Conservation (phyloP, 2,329 filamentous ascomycete species). For the Cucurbitaria berberidis region DNA sequence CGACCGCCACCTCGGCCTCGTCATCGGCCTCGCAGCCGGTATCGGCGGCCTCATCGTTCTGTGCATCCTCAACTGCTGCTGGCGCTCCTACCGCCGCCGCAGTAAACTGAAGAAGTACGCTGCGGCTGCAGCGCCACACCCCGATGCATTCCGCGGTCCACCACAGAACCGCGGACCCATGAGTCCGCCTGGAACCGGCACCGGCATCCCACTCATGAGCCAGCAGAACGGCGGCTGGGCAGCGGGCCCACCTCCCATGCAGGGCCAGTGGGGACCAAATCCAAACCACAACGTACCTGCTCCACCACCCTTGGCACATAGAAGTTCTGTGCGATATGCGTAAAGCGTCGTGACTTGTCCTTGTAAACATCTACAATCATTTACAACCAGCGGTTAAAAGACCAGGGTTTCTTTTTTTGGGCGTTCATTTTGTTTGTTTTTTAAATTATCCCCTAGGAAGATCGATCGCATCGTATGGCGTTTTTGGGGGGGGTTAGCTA, state of each 20-base stretch:
- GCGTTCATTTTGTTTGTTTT: neutral
- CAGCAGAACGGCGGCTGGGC: neutral
- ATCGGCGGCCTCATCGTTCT: constrained; percentile 74
- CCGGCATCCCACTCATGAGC: constrained; percentile 1
- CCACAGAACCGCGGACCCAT: neutral
- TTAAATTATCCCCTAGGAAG: neutral
- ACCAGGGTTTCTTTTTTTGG: constrained; percentile 1
- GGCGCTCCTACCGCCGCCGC: constrained; percentile 56
- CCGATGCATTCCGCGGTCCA: constrained; percentile 6
- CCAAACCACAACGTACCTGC: constrained; percentile 4
- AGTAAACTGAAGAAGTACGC: constrained; percentile 25
- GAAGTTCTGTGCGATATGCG: constrained; percentile 10
- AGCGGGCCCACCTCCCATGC: neutral
- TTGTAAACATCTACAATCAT: too few relatives aligned
- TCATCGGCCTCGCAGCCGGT: constrained; percentile 77
- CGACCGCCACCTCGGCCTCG: constrained; percentile 74
- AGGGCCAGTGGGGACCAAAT: constrained; percentile 7
- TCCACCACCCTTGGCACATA: constrained; percentile 9
- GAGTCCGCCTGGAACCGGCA: constrained; percentile 1
- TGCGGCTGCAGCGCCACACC: constrained; percentile 13
- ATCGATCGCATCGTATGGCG: constrained; percentile 3
- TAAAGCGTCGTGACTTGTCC: too few relatives aligned
- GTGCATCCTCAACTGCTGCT: constrained; percentile 70
- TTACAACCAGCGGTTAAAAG: constrained; percentile 1
- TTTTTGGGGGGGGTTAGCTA: neutral